Evolutionary conservation across 352 stramenopile species (phyloP).

Genomic region (Phytophthora sp.): DNA sequence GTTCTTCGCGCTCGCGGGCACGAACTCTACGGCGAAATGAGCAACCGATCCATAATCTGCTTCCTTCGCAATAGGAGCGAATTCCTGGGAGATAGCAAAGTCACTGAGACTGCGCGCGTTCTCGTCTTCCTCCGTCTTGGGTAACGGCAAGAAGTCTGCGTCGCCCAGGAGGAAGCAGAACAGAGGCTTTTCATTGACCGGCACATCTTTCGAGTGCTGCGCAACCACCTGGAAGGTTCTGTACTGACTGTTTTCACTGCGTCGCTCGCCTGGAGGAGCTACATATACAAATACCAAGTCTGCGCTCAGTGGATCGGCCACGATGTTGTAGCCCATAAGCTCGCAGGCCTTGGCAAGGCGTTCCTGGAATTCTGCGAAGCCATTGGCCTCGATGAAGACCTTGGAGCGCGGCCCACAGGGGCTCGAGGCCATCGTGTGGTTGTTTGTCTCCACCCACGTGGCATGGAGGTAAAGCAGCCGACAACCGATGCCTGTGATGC

Average conservation of each 20-base stretch:
- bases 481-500: conserved; percentile 65
- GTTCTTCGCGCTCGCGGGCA: conserved; percentile 32
- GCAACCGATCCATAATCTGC: conserved; percentile 58
- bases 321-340: conserved; percentile 59
- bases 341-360: conserved; percentile 40
- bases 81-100: conserved; percentile 81
- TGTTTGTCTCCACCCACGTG: conserved; percentile 46
- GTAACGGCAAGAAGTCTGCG: conserved; percentile 61
- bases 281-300: conserved; percentile 75
- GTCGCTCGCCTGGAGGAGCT: conserved; percentile 54
- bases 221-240: conserved; percentile 49
- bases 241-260: conserved; percentile 44
- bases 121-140: conserved; percentile 58
- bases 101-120: conserved; percentile 68
- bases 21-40: conserved; percentile 83
- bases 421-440: not conserved
- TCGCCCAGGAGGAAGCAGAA: conserved; percentile 79
- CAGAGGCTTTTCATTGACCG: conserved; percentile 48
- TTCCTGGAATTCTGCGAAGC: conserved; percentile 57
- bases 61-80: conserved; percentile 52
- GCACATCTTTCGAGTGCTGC: conserved; percentile 22
- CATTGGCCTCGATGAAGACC: conserved; percentile 58
- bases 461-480: conserved; percentile 78
- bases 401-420: conserved; percentile 13
- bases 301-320: conserved; percentile 29